phyloP scores from a whole-genome alignment of 2,329 filamentous ascomycete genomes.

The Colletotrichum melonis region DNA sequence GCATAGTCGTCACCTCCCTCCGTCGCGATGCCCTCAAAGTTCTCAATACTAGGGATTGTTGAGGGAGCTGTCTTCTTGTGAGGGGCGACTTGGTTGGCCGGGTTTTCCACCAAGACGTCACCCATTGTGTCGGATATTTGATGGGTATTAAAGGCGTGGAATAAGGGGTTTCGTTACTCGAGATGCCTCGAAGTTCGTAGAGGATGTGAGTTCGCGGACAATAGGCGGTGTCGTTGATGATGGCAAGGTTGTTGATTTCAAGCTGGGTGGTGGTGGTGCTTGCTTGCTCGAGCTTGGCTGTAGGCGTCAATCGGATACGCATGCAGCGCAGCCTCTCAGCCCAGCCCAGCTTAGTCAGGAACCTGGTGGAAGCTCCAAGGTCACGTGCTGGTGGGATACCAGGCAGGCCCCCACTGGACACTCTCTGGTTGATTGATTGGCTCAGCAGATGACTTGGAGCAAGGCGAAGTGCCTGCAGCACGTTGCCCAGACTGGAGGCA shows the following conservation, averaged over 20 bases:
- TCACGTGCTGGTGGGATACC: background rate
- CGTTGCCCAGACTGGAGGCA: slow-evolving; percentile 16
- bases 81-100: slow-evolving; percentile 77
- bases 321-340: slow-evolving; percentile 37
- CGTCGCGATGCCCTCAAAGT: slow-evolving; percentile 83
- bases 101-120: slow-evolving; percentile 87
- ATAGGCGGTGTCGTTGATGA: slow-evolving; percentile 17
- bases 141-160: background rate
- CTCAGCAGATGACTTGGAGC: background rate
- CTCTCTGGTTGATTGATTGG: slow-evolving; percentile 15
- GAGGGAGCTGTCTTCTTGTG: slow-evolving; percentile 85
- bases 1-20: slow-evolving; percentile 94
- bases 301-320: slow-evolving; percentile 38
- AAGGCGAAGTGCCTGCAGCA: slow-evolving; percentile 31
- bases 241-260: slow-evolving; percentile 20
- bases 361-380: background rate
- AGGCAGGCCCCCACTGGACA: background rate
- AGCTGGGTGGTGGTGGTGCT: background rate
- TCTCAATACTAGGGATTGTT: slow-evolving; percentile 89
- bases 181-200: background rate
- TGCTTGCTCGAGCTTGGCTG: slow-evolving; percentile 25
- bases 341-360: slow-evolving; percentile 35
- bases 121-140: slow-evolving; percentile 71
- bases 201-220: background rate
- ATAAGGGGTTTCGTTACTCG: background rate